Conservation (phyloP, 140 eudicot genomes). For the Oenanthe javanica region DNA sequence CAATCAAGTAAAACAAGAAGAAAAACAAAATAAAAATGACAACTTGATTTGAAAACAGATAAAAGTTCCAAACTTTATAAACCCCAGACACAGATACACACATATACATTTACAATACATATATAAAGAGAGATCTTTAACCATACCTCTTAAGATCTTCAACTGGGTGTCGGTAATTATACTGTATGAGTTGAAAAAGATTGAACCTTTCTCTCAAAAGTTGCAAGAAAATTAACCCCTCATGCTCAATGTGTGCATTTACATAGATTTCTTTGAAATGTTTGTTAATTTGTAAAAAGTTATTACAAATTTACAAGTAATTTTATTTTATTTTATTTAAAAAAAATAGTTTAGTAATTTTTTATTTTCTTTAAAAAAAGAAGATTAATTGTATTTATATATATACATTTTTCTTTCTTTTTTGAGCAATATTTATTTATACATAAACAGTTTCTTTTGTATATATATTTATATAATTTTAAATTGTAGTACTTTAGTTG, state of each 20-base stretch:
- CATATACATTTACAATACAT: not conserved
- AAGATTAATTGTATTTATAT: no score
- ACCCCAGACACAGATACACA: not conserved
- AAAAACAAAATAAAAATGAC: not conserved
- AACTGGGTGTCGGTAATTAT: not conserved
- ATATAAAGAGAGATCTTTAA: not conserved
- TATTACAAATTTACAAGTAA: no score
- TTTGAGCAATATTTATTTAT: no score
- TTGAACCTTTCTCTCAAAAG: not conserved
- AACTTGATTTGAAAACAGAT: not conserved
- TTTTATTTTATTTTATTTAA: no score
- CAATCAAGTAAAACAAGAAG: not conserved
- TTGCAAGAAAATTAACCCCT: not conserved
- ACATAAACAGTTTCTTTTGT: no score
- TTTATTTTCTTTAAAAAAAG: no score
- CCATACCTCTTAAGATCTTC: not conserved
- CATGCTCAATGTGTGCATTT: not conserved
- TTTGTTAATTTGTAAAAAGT: not conserved
- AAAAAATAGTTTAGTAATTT: no score
- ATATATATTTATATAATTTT: no score
- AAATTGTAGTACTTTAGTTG: no score
- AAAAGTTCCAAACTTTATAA: not conserved
- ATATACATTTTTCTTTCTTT: no score
- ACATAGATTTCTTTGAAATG: not conserved
- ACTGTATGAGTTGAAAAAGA: not conserved